Evolutionary conservation across 192 early-diverging fungal species (phyloP).

Genomic region (Coemansia sp.): DNA sequence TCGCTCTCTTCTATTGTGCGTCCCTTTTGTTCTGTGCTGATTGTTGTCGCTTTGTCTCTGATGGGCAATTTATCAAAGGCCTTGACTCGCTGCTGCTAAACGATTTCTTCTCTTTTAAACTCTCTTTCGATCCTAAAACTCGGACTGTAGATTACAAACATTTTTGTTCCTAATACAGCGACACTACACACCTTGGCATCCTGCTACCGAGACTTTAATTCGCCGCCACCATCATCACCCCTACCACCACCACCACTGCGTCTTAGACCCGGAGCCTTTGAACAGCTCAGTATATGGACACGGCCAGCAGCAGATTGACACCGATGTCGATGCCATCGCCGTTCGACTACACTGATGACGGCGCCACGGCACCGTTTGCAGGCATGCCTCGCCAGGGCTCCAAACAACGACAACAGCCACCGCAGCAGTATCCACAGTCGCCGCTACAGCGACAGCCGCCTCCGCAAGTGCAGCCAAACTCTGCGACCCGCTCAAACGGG

Average conservation of each 20-base stretch:
- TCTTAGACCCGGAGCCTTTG: neutral
- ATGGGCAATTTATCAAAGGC: neutral
- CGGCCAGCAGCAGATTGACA: slow-evolving; percentile 1
- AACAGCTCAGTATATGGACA: neutral
- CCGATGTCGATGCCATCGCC: slow-evolving; percentile 18
- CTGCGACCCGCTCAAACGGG: slow-evolving; percentile 21
- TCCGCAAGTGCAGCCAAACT: neutral
- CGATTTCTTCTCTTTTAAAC: neutral
- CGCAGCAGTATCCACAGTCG: slow-evolving; percentile 15
- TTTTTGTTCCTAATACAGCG: neutral
- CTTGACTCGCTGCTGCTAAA: neutral
- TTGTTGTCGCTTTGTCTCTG: neutral
- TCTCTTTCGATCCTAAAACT: neutral
- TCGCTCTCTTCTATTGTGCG: neutral
- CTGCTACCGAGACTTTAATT: neutral
- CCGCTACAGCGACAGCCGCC: slow-evolving; percentile 9
- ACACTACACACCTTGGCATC: neutral
- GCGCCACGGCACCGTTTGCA: neutral
- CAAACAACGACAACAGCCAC: no score
- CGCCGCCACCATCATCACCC: neutral
- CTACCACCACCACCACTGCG: neutral
- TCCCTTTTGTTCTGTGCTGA: slow-evolving; percentile 4
- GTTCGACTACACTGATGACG: slow-evolving; percentile 11
- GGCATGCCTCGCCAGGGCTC: slow-evolving; percentile 3
- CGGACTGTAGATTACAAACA: neutral